Evolutionary conservation across 2,329 filamentous ascomycete species (phyloP).

Genomic region (Coniochaeta sp.): DNA sequence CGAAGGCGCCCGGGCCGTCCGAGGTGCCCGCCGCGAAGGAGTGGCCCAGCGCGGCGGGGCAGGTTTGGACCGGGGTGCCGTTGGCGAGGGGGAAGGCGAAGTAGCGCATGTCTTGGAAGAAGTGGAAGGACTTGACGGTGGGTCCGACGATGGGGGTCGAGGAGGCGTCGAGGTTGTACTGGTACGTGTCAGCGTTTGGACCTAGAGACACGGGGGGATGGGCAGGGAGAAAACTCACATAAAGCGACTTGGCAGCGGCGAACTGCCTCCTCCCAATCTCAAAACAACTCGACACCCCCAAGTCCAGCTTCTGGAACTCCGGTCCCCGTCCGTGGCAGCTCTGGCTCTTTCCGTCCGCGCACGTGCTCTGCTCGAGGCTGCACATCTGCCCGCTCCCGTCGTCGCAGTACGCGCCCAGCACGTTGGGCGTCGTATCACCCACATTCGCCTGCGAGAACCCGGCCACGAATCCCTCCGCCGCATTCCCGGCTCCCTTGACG

Average conservation of each 20-base stretch:
- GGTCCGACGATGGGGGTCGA: slow-evolving; percentile 51
- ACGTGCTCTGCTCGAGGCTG: slow-evolving; percentile 72
- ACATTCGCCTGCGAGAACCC: slow-evolving; percentile 90
- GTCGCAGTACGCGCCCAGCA: slow-evolving; percentile 78
- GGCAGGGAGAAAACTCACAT: slow-evolving; percentile 19
- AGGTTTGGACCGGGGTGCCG: slow-evolving; percentile 64
- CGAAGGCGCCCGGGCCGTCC: slow-evolving; percentile 80
- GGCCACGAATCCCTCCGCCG: slow-evolving; percentile 66
- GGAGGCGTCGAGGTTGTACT: slow-evolving; percentile 40
- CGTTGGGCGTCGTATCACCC: slow-evolving; percentile 82
- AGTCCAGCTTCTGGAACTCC: slow-evolving; percentile 55
- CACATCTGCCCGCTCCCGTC: slow-evolving; percentile 66
- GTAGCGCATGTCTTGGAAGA: slow-evolving; percentile 69
- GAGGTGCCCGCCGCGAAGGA: slow-evolving; percentile 87
- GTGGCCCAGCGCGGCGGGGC: slow-evolving; percentile 79
- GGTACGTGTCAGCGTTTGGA: slow-evolving; percentile 15
- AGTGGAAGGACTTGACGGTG: slow-evolving; percentile 71
- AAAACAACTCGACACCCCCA: slow-evolving; percentile 67
- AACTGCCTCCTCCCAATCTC: slow-evolving; percentile 67
- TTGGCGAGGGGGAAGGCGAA: slow-evolving; percentile 68
- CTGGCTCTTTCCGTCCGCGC: slow-evolving; percentile 57
- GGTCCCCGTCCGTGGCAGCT: slow-evolving; percentile 67
- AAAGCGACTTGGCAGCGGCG: slow-evolving; percentile 45
- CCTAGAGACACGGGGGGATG: neutral
- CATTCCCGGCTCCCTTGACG: slow-evolving; percentile 43